Conservation (phyloP, 139 green algal genomes). For the Cymbomonas tetramitiformis region DNA sequence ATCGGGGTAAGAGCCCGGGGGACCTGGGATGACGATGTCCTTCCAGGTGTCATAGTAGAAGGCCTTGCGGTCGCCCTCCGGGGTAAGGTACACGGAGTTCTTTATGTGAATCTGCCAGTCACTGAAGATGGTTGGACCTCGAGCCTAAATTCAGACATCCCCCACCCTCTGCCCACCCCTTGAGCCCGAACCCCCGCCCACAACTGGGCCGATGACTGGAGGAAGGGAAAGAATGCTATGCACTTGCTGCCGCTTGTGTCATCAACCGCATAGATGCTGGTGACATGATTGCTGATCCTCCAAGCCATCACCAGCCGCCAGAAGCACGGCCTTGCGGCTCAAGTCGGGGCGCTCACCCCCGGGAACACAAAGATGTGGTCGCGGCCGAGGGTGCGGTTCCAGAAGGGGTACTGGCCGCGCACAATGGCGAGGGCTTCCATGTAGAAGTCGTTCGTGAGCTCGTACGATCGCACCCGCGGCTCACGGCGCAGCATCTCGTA, state of each 20-base stretch:
- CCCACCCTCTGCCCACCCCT: background rate
- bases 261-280: background rate
- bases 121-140: constrained; percentile 27
- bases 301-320: background rate
- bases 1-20: no score
- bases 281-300: background rate
- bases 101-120: constrained; percentile 27
- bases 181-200: background rate
- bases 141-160: no score
- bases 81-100: constrained; percentile 23
- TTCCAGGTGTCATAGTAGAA: constrained; percentile 32
- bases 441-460: constrained; percentile 21
- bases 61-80: constrained; percentile 27
- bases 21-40: constrained; percentile 29
- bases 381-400: constrained; percentile 21
- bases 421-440: constrained; percentile 22
- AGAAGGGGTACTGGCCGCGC: constrained; percentile 17
- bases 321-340: no score
- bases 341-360: no score
- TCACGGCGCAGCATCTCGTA: constrained; percentile 21
- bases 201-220: background rate
- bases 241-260: background rate
- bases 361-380: constrained; percentile 29
- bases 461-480: constrained; percentile 8
- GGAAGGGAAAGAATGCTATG: background rate